These are phyloP conservation scores for Picocystis sp. DNA, from an alignment of 163 green algal genomes.

Conservation along the genomic window DNA sequence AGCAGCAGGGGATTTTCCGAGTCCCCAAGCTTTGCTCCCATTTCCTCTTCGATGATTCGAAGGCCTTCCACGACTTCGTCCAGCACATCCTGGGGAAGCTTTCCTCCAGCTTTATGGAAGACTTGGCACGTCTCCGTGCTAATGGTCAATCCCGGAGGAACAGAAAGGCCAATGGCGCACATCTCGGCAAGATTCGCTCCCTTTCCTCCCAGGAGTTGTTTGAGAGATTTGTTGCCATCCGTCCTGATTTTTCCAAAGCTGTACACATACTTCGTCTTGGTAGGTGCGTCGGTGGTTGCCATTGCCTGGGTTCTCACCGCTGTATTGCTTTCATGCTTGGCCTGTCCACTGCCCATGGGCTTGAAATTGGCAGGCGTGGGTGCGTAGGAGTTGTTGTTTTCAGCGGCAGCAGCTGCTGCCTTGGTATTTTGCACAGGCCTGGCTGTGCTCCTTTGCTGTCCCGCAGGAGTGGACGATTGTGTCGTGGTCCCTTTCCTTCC, in stretches of 20 bases:
- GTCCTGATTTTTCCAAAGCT: slow-evolving; percentile 32
- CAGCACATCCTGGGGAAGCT: slow-evolving; percentile 36
- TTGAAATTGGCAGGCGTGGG: too few species aligned
- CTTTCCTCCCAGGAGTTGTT: slow-evolving; percentile 47
- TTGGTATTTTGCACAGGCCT: too few species aligned
- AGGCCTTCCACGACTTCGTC: slow-evolving; percentile 43
- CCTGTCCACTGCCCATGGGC: too few species aligned
- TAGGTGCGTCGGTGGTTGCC: neutral
- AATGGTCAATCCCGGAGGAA: slow-evolving; percentile 75
- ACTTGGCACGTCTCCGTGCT: slow-evolving; percentile 61
- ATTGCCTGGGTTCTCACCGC: too few species aligned
- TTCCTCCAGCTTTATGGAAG: slow-evolving; percentile 31
- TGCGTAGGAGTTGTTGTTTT: too few species aligned
- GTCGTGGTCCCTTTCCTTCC: too few species aligned
- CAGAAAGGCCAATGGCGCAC: slow-evolving; percentile 52
- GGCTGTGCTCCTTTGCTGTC: too few species aligned
- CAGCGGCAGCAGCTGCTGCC: too few species aligned
- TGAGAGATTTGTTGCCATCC: slow-evolving; percentile 25
- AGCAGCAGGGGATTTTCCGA: slow-evolving; percentile 42
- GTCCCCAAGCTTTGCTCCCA: slow-evolving; percentile 25
- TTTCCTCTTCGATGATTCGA: slow-evolving; percentile 30
- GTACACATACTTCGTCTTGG: slow-evolving; percentile 20
- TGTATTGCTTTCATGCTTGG: too few species aligned
- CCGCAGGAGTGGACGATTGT: too few species aligned
- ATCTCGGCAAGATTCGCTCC: slow-evolving; percentile 81